These are phyloP conservation scores for Backusella tarrabulga DNA, from an alignment of 192 early-diverging fungal species.

Conservation along the genomic window DNA sequence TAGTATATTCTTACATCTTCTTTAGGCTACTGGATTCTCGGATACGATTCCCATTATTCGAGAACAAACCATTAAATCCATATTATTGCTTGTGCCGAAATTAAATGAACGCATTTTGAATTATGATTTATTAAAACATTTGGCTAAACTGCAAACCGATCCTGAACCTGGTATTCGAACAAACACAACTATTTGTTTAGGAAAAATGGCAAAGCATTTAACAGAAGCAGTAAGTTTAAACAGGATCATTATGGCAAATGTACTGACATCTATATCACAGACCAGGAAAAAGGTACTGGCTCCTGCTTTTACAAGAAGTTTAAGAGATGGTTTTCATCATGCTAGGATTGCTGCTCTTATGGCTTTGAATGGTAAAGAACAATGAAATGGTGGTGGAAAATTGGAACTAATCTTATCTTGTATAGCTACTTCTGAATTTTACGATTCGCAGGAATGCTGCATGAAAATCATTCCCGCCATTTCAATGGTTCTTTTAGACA, in stretches of 20 bases:
- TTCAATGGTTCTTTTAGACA: conserved; percentile 66
- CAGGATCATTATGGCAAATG: background rate
- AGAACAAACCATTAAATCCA: conserved; percentile 87
- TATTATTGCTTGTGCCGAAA: conserved; percentile 73
- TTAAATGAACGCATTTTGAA: conserved; percentile 75
- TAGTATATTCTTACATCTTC: background rate
- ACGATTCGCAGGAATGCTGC: conserved; percentile 70
- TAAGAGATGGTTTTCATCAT: conserved; percentile 88
- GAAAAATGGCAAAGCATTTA: conserved; percentile 84
- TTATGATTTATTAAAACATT: conserved; percentile 79
- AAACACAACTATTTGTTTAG: conserved; percentile 93
- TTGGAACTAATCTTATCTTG: background rate
- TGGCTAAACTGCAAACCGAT: conserved; percentile 89
- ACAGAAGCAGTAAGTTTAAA: conserved; percentile 59
- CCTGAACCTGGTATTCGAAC: conserved; percentile 95
- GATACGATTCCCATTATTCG: conserved; percentile 89
- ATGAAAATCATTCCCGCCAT: conserved; percentile 73
- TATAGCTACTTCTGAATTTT: conserved; percentile 67
- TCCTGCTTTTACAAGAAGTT: conserved; percentile 77
- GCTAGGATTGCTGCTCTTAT: conserved; percentile 83
- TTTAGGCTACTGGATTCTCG: conserved; percentile 77
- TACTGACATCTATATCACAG: conserved; percentile 23
- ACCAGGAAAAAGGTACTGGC: conserved; percentile 80
- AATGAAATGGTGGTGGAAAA: background rate
- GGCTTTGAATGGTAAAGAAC: conserved; percentile 55